Conservation (phyloP, 2,329 filamentous ascomycete genomes). For the Xylariaceae sp. region DNA sequence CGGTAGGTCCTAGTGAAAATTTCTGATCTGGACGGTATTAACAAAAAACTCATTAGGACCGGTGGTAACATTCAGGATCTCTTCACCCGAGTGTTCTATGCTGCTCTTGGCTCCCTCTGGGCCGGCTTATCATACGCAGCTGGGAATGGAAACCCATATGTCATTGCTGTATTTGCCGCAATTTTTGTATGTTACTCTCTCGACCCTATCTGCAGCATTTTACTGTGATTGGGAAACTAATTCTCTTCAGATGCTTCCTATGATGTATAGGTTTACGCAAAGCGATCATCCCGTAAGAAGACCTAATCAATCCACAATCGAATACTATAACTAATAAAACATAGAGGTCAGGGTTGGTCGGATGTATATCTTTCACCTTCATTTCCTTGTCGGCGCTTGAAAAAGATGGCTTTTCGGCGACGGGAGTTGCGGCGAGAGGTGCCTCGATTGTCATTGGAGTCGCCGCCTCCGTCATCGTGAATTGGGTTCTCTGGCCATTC, state of each 20-base stretch:
- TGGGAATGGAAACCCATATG: constrained; percentile 47
- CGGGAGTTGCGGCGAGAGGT: constrained; percentile 43
- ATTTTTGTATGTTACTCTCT: constrained; percentile 35
- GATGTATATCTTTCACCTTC: constrained; percentile 52
- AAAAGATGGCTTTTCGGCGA: constrained; percentile 32
- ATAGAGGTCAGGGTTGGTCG: constrained; percentile 52
- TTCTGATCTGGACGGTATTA: neutral
- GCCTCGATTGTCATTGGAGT: constrained; percentile 50
- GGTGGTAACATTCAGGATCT: constrained; percentile 56
- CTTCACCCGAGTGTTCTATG: constrained; percentile 45
- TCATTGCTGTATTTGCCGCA: constrained; percentile 50
- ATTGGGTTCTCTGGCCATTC: constrained; percentile 58
- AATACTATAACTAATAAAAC: neutral
- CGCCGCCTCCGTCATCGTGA: constrained; percentile 48
- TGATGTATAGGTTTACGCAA: constrained; percentile 52
- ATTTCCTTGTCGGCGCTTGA: constrained; percentile 42
- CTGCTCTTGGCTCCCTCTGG: constrained; percentile 50
- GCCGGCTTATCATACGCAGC: constrained; percentile 48
- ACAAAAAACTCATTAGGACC: constrained; percentile 34
- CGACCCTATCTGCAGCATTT: neutral
- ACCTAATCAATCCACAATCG: neutral
- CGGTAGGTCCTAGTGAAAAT: constrained; percentile 29
- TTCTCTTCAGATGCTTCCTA: constrained; percentile 46
- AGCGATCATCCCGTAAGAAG: constrained; percentile 46
- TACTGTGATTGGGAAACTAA: constrained; percentile 1